Conservation (phyloP, 2,329 filamentous ascomycete genomes). For the Aspergillus tanneri region DNA sequence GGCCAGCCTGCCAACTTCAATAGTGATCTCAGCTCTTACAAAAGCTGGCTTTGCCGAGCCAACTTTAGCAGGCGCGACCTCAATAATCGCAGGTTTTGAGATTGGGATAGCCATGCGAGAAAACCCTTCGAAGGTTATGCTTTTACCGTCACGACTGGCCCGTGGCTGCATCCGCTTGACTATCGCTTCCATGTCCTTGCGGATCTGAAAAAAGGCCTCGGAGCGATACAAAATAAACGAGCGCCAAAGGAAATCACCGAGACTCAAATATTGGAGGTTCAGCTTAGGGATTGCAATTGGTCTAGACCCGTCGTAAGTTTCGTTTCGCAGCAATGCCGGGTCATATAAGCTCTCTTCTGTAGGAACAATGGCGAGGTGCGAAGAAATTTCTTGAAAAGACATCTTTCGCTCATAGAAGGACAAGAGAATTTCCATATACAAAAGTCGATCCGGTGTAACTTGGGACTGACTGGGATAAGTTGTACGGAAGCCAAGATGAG, state of each 20-base stretch:
- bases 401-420: conserved; percentile 72
- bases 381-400: conserved; percentile 78
- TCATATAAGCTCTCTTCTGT: conserved; percentile 82
- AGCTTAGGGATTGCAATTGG: conserved; percentile 90
- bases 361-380: conserved; percentile 72
- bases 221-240: conserved; percentile 84
- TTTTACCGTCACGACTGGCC: conserved; percentile 61
- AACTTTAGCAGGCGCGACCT: conserved; percentile 78
- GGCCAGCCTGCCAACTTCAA: conserved; percentile 78
- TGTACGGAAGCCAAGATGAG: conserved; percentile 72
- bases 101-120: conserved; percentile 92
- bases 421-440: conserved; percentile 65
- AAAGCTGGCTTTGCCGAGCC: conserved; percentile 79
- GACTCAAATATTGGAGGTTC: conserved; percentile 90
- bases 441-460: conserved; percentile 58
- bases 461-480: conserved; percentile 72
- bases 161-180: conserved; percentile 76
- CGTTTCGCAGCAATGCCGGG: conserved; percentile 71
- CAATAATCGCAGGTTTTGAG: conserved; percentile 78
- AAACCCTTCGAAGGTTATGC: conserved; percentile 71
- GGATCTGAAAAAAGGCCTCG: conserved; percentile 90
- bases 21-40: conserved; percentile 79
- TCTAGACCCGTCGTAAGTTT: conserved; percentile 80
- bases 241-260: conserved; percentile 96
- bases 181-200: conserved; percentile 82